Evolutionary conservation across 2,329 filamentous ascomycete species (phyloP).

Genomic region (Anisogramma anomala): DNA sequence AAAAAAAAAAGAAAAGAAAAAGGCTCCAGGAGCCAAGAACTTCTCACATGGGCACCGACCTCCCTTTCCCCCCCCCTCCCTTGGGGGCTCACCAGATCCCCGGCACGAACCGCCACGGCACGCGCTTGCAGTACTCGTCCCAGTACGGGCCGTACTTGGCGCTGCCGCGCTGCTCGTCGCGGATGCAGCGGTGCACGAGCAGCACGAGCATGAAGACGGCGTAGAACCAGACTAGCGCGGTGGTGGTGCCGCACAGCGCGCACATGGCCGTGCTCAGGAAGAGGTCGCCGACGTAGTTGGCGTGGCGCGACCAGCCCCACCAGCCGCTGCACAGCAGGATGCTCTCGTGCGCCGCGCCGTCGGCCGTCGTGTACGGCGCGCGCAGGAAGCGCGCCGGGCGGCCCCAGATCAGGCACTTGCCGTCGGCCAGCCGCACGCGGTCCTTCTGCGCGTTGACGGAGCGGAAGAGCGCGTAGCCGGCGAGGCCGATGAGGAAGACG

Average conservation of each 20-base stretch:
- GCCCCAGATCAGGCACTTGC: slow-evolving; percentile 32
- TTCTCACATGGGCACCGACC: too few relatives aligned
- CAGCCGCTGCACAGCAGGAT: slow-evolving; percentile 1
- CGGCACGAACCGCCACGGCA: slow-evolving; percentile 31
- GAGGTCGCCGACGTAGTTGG: slow-evolving; percentile 1
- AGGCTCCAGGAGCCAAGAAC: too few relatives aligned
- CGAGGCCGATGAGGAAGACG: slow-evolving; percentile 16
- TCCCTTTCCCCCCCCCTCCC: too few relatives aligned
- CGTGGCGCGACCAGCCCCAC: slow-evolving; percentile 1
- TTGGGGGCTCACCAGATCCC: neutral
- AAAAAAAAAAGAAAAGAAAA: too few relatives aligned
- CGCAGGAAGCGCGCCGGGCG: slow-evolving; percentile 27
- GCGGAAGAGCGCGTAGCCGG: slow-evolving; percentile 33
- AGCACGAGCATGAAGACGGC: slow-evolving; percentile 32
- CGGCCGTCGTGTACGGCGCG: slow-evolving; percentile 29
- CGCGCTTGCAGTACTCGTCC: slow-evolving; percentile 30
- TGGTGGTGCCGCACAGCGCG: slow-evolving; percentile 27
- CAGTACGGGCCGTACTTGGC: slow-evolving; percentile 34
- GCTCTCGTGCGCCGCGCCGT: slow-evolving; percentile 26
- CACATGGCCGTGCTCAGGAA: slow-evolving; percentile 28
- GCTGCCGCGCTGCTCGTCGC: slow-evolving; percentile 33
- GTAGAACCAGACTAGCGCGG: slow-evolving; percentile 33
- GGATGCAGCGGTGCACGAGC: slow-evolving; percentile 32
- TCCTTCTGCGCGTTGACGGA: slow-evolving; percentile 35
- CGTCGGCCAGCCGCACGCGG: slow-evolving; percentile 26